Evolutionary conservation across 306 rosid species (phyloP).

Genomic region (Elaeagnus macrophylla): DNA sequence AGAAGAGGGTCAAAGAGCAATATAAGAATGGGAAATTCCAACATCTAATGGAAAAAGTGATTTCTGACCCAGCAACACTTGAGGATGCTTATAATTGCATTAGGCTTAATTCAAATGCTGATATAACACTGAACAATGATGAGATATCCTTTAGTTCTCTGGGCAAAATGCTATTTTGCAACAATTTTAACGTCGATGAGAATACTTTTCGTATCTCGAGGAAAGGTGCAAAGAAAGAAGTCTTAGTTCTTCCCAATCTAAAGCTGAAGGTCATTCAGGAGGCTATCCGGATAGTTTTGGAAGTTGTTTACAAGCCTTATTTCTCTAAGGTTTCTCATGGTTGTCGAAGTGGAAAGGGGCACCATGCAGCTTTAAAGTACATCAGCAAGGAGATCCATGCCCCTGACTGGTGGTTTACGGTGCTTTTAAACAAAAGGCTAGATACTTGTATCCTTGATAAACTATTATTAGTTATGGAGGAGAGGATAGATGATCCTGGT

Average conservation of each 20-base stretch:
- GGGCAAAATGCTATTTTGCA: constrained; percentile 40
- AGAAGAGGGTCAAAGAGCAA: constrained; percentile 69
- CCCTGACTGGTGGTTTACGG: constrained; percentile 84
- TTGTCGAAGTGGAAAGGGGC: constrained; percentile 82
- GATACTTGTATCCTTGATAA: constrained; percentile 47
- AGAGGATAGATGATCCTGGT: constrained; percentile 57
- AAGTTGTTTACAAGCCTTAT: constrained; percentile 67
- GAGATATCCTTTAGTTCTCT: constrained; percentile 29
- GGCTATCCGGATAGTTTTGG: constrained; percentile 67
- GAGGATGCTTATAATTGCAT: constrained; percentile 59
- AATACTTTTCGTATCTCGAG: constrained; percentile 55
- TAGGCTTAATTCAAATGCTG: constrained; percentile 55
- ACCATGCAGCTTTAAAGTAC: constrained; percentile 52
- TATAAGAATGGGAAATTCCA: constrained; percentile 53
- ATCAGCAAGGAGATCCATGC: constrained; percentile 46
- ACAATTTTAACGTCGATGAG: constrained; percentile 43
- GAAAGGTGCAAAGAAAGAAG: constrained; percentile 42
- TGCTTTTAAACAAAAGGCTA: constrained; percentile 44
- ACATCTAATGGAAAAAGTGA: constrained; percentile 47
- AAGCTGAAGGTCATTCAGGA: constrained; percentile 69
- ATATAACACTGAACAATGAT: constrained; percentile 8
- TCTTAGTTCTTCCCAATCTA: constrained; percentile 64
- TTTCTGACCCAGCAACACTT: constrained; percentile 64
- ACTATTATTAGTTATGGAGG: constrained; percentile 55
- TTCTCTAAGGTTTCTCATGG: constrained; percentile 87